Conservation (phyloP, 352 stramenopile species). For the Thalassiosira mediterranea region DNA sequence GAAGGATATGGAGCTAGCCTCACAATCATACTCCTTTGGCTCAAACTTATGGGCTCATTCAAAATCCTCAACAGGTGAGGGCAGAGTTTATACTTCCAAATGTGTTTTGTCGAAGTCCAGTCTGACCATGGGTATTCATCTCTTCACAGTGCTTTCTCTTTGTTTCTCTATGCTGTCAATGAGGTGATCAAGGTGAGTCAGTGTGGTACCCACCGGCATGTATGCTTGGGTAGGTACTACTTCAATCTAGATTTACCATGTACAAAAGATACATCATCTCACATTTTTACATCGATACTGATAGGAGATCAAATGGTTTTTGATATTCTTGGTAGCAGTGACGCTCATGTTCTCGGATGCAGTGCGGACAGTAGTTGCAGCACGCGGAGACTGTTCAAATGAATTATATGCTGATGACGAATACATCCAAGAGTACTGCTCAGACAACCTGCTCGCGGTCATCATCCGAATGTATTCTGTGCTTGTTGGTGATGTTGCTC, state of each 20-base stretch:
- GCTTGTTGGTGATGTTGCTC: conserved; percentile 42
- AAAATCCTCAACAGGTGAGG: conserved; percentile 47
- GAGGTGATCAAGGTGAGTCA: conserved; percentile 46
- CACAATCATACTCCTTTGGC: conserved; percentile 50
- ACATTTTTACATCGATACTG: too few species aligned
- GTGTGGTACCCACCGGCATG: too few species aligned
- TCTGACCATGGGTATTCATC: neutral
- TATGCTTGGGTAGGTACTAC: too few species aligned
- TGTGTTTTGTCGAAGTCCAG: neutral
- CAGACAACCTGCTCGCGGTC: conserved; percentile 19
- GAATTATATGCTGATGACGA: conserved; percentile 7
- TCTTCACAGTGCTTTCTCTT: conserved; percentile 16
- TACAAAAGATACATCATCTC: neutral
- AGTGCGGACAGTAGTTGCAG: conserved; percentile 14
- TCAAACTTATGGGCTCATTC: conserved; percentile 46
- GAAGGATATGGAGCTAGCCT: conserved; percentile 35
- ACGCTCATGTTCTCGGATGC: conserved; percentile 53
- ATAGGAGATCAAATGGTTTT: conserved; percentile 49
- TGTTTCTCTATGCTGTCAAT: conserved; percentile 48
- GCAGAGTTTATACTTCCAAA: neutral
- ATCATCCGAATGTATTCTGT: conserved; percentile 40
- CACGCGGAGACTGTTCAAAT: conserved; percentile 34
- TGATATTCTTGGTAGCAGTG: conserved; percentile 38
- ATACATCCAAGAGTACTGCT: conserved; percentile 38
- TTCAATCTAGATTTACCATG: too few species aligned